Base-by-base conservation (phyloP, 331 rosid genomes). In the Malus hybrid region DNA sequence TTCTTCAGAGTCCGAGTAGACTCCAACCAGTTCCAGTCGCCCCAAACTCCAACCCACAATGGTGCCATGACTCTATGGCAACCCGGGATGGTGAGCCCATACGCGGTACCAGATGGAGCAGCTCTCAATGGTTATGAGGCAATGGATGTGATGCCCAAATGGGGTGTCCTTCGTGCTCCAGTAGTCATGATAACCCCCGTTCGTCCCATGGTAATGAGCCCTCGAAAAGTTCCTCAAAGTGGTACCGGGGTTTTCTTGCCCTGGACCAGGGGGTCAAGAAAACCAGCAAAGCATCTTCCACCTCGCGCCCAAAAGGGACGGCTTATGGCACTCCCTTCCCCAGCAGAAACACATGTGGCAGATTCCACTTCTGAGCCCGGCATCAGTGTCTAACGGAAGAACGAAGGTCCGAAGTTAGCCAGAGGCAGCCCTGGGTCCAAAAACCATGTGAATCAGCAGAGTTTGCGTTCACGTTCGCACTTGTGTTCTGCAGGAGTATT, bases 201-300 rank as follows among this genome's bases (percentile, higher is more conserved):
- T 72, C 86, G 80, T 73, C 96, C 98, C 22, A 55, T 90, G 91
- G 84, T 79, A 50, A 7, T 82, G 82, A 89, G 87, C 73, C 90
- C 93, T 14, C 88, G 36, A 71, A 86, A 81, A 67, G 78, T 88
- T 32, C 87, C 87, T 60, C 88, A 74, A 33, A 89, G 89, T 44
- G 97, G 97, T 29, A 95, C 99, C 14, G 99, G 99, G 14, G 99
- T 95, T 52, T 95, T 95, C 88, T 79, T 95, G 78, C 99, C 99
- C 3, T 95, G 99, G 99, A 86, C 89, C 66, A 83, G 79, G 68
- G 86, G 88, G 33, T 70, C 98, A 50, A 90, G 96, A 80, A 95
- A 92, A 72, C 91, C 90, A 33, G 82, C 88, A 30, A 95, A 86
- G 75, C 99, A 95, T 83, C 96, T 95, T 81, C 99, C 98, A 15